Conservation (phyloP, 768 basidiomycete genomes). For the Gautieria morchelliformis region DNA sequence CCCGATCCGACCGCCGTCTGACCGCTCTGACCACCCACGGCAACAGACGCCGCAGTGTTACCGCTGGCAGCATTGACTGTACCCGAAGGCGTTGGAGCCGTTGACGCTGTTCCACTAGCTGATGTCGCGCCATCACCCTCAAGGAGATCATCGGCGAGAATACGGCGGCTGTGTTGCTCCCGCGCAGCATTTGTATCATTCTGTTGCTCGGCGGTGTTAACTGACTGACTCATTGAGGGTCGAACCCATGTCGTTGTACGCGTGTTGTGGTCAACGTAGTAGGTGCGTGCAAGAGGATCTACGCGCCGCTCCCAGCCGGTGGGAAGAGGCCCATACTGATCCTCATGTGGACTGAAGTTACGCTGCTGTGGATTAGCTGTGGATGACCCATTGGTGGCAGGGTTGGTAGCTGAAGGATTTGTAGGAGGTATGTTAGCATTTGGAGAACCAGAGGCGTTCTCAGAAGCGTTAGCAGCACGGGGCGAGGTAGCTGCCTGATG, state of each 20-base stretch:
- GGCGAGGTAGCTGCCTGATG: slow-evolving; percentile 15
- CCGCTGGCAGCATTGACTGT: slow-evolving; percentile 25
- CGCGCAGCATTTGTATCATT: slow-evolving; percentile 78
- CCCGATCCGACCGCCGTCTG: slow-evolving; percentile 71
- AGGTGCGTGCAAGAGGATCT: slow-evolving; percentile 90
- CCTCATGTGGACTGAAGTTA: slow-evolving; percentile 92
- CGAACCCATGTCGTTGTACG: slow-evolving; percentile 97
- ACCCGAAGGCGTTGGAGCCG: slow-evolving; percentile 13
- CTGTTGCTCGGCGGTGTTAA: slow-evolving; percentile 62
- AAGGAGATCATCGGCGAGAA: slow-evolving; percentile 78
- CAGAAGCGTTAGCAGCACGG: slow-evolving; percentile 12
- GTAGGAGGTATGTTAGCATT: slow-evolving; percentile 7
- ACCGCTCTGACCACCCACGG: slow-evolving; percentile 19
- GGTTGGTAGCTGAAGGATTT: slow-evolving; percentile 11
- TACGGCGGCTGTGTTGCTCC: slow-evolving; percentile 76
- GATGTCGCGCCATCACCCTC: slow-evolving; percentile 48
- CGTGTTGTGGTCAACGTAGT: slow-evolving; percentile 98
- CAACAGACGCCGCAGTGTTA: slow-evolving; percentile 21
- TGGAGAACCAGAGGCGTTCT: neutral
- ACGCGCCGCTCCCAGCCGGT: slow-evolving; percentile 94
- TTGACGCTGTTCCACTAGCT: slow-evolving; percentile 19
- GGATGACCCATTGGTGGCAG: slow-evolving; percentile 21
- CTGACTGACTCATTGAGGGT: slow-evolving; percentile 68
- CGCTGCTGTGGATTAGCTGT: slow-evolving; percentile 46
- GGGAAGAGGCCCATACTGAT: slow-evolving; percentile 88